These are phyloP conservation scores for Rhododendron mucronatum DNA, from an alignment of 148 eudicot species.

Conservation along the genomic window DNA sequence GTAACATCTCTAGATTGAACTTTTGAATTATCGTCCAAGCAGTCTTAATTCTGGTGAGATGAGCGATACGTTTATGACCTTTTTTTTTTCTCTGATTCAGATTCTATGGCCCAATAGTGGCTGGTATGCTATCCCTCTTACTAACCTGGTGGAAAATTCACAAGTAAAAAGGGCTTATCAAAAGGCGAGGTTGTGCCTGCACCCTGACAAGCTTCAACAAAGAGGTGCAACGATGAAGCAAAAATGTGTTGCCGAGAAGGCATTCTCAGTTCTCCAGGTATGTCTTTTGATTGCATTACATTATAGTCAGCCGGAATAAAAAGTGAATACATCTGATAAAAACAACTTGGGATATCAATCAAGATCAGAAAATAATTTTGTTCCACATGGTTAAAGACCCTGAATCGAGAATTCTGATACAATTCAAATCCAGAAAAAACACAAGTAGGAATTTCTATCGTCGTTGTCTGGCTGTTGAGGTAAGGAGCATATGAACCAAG, in stretches of 20 bases:
- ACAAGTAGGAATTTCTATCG: neutral
- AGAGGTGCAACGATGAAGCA: slow-evolving; percentile 42
- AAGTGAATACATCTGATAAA: neutral
- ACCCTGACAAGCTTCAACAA: slow-evolving; percentile 66
- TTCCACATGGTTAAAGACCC: neutral
- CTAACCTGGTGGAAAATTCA: slow-evolving; percentile 29
- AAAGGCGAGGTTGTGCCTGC: slow-evolving; percentile 51
- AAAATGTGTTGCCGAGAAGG: slow-evolving; percentile 46
- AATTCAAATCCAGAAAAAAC: neutral
- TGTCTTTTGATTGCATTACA: neutral
- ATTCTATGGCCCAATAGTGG: slow-evolving; percentile 53
- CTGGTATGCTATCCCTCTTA: slow-evolving; percentile 35
- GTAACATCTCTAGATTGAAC: slow-evolving; percentile 22
- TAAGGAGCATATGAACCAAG: neutral
- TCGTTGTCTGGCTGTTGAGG: neutral
- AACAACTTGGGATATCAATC: neutral
- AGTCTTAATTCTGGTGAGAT: neutral
- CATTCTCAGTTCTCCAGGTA: slow-evolving; percentile 55
- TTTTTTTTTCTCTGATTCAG: slow-evolving; percentile 16
- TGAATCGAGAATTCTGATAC: neutral
- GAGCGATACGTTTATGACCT: neutral
- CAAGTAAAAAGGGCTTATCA: slow-evolving; percentile 58
- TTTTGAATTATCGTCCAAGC: neutral
- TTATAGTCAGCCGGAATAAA: neutral
- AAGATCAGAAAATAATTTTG: neutral